Percentiles rank a stretch among this genome's conserved stretches.
Conservation (phyloP, 441 rosid genomes). For the Pelargonium exstipulatum region DNA sequence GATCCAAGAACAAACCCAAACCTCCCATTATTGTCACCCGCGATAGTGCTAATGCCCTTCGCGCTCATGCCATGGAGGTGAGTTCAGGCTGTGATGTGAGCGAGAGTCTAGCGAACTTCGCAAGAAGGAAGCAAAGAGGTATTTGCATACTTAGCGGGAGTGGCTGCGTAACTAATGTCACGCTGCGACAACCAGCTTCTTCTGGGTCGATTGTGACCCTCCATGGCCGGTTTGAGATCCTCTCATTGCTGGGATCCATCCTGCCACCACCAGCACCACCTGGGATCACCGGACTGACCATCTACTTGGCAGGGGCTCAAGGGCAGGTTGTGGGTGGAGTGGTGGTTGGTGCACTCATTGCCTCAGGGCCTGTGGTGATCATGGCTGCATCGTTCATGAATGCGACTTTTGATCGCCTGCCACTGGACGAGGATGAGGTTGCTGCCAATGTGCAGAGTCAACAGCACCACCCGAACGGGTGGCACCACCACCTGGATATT, state of each 20-base stretch:
- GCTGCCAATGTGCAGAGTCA: slow-evolving; percentile 52
- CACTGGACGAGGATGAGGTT: slow-evolving; percentile 51
- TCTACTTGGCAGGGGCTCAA: slow-evolving; percentile 63
- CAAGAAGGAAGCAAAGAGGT: slow-evolving; percentile 53
- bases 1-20: slow-evolving; percentile 76
- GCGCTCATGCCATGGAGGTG: slow-evolving; percentile 65
- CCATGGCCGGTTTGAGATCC: slow-evolving; percentile 68
- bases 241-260: slow-evolving; percentile 59
- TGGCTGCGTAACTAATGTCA: slow-evolving; percentile 64
- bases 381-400: slow-evolving; percentile 72
- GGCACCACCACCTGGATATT: slow-evolving; percentile 52
- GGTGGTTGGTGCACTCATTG: slow-evolving; percentile 56
- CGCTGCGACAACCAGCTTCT: slow-evolving; percentile 55
- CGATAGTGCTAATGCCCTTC: slow-evolving; percentile 63
- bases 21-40: slow-evolving; percentile 64
- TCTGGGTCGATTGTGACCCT: slow-evolving; percentile 57
- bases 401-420: slow-evolving; percentile 61
- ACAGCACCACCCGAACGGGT: slow-evolving; percentile 57
- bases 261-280: slow-evolving; percentile 71
- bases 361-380: slow-evolving; percentile 67
- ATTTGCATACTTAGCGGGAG: slow-evolving; percentile 53
- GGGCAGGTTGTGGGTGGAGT: slow-evolving; percentile 73
- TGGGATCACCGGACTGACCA: slow-evolving; percentile 57
- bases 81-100: slow-evolving; percentile 57
- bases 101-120: slow-evolving; percentile 45